phyloP scores from a whole-genome alignment of 2,329 filamentous ascomycete species.

The Rutstroemia sp. region DNA sequence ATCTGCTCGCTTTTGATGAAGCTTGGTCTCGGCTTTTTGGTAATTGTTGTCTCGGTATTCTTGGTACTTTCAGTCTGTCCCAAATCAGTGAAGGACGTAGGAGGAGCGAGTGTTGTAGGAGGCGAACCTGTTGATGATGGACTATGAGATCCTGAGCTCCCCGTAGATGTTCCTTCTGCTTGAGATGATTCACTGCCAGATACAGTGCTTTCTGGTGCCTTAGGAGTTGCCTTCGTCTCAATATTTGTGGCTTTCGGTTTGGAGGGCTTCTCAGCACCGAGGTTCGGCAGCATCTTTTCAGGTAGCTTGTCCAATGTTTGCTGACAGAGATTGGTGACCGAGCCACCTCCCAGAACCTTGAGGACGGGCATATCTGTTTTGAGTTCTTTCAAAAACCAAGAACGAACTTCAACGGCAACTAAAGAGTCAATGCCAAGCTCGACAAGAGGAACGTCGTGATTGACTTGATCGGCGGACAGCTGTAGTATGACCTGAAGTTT shows the following conservation, averaged over 20 bases:
- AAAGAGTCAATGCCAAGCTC: slow-evolving; percentile 5
- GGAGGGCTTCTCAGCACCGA: neutral
- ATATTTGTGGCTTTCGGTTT: too few species aligned
- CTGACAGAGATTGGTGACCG: neutral
- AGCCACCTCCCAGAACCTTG: slow-evolving; percentile 2
- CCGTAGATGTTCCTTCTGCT: too few species aligned
- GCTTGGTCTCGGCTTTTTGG: neutral
- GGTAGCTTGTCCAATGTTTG: neutral
- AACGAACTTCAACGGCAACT: slow-evolving; percentile 1
- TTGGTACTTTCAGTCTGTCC: neutral
- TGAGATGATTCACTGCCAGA: too few species aligned
- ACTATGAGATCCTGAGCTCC: too few species aligned
- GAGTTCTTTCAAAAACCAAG: slow-evolving; percentile 9
- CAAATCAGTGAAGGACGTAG: neutral
- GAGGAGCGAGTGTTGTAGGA: too few species aligned
- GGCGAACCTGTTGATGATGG: too few species aligned
- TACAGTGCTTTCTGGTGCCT: too few species aligned
- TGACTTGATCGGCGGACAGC: neutral
- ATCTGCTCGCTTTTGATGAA: neutral
- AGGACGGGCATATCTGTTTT: slow-evolving; percentile 4
- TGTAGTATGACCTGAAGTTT: neutral
- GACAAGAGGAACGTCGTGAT: neutral
- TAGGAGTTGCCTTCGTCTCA: too few species aligned
- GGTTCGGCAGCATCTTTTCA: neutral
- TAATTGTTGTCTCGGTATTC: neutral